phyloP scores from a whole-genome alignment of 345 rosid genomes.

The Populus pruinosa region DNA sequence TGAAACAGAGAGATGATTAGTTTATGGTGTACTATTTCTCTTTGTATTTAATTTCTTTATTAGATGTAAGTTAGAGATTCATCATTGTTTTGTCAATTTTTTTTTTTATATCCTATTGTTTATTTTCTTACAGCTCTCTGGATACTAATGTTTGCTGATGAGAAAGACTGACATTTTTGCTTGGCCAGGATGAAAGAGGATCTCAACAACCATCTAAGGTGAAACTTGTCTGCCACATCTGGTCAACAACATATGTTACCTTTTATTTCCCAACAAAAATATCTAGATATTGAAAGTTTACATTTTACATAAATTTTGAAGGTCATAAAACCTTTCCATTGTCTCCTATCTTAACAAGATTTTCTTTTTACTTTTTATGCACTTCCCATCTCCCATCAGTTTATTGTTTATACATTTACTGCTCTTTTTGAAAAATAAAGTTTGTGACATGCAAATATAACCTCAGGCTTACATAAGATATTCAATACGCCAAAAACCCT shows the following conservation, averaged over 20 bases:
- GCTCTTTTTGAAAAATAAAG: constrained; percentile 2
- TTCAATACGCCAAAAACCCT: constrained; percentile 48
- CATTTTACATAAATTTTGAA: neutral
- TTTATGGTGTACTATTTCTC: neutral
- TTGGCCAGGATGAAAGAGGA: constrained; percentile 33
- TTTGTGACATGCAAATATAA: constrained; percentile 17
- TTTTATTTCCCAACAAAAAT: neutral
- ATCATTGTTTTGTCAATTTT: neutral
- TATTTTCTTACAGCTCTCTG: neutral
- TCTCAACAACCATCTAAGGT: constrained; percentile 46
- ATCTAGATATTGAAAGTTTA: neutral
- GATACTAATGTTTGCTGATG: constrained; percentile 1
- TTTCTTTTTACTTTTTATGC: neutral
- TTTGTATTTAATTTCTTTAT: neutral
- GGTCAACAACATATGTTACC: neutral
- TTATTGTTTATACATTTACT: neutral
- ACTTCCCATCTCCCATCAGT: neutral
- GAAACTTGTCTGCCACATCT: neutral
- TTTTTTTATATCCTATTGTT: neutral
- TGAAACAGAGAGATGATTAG: neutral
- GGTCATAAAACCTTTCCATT: neutral
- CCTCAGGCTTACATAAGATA: constrained; percentile 44
- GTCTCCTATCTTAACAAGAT: neutral
- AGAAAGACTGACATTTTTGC: constrained; percentile 5
- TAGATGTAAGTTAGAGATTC: neutral